Percentiles rank a stretch among this genome's conserved stretches.
Evolutionary conservation across 306 rosid genomes (phyloP).

Genomic region (Citrullus colocynthis): DNA sequence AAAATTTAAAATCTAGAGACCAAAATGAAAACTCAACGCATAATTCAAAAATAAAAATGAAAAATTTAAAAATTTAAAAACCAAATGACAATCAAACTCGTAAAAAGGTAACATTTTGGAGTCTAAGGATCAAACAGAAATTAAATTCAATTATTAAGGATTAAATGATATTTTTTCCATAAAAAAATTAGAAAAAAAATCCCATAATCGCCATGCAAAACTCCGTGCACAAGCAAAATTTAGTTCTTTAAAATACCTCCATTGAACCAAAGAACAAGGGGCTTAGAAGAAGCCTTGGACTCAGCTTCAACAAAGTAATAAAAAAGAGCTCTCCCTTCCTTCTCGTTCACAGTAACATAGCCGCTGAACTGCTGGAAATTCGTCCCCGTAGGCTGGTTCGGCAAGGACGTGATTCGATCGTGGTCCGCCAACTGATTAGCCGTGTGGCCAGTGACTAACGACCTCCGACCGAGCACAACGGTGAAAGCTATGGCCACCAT

Average conservation of each 20-base stretch:
- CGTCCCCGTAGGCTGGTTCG: neutral
- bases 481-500: neutral
- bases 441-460: neutral
- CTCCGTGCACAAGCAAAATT: neutral
- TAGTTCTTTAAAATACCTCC: neutral
- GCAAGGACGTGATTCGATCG: neutral
- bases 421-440: neutral
- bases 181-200: no score
- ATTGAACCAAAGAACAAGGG: slow-evolving; percentile 9
- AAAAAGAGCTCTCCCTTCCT: slow-evolving; percentile 11
- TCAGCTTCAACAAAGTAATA: slow-evolving; percentile 19
- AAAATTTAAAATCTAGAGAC: no score
- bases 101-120: no score
- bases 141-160: no score
- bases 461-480: neutral
- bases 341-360: neutral
- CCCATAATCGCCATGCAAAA: no score
- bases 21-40: no score
- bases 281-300: neutral
- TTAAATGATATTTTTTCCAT: no score
- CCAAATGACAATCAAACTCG: no score
- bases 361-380: slow-evolving; percentile 6
- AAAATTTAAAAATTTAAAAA: no score
- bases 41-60: no score
- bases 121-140: no score